A percentile compares a stretch with the other conserved stretches of the same genome.
These are phyloP conservation scores for Saccharomyces mikatae DNA, from an alignment of 805 yeast genomes.

Conservation along the genomic window DNA sequence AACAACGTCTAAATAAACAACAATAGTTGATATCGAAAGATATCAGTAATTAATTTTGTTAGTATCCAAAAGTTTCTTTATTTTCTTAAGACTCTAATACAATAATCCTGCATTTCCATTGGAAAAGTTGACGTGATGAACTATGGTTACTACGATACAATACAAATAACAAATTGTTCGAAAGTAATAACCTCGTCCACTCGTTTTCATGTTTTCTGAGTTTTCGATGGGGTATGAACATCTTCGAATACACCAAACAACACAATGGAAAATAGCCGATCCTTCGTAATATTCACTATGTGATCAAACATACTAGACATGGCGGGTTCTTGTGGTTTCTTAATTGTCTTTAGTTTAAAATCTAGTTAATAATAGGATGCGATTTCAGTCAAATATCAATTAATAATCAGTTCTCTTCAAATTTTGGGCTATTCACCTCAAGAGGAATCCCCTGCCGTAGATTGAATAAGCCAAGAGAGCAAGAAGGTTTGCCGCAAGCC, in stretches of 20 bases:
- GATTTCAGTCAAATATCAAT: neutral
- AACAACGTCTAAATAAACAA: slow-evolving; percentile 16
- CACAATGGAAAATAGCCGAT: neutral
- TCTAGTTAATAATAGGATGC: neutral
- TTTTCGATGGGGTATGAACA: neutral
- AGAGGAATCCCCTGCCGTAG: neutral
- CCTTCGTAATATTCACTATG: neutral
- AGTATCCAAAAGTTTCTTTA: neutral
- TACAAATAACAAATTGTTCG: neutral
- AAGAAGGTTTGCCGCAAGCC: neutral
- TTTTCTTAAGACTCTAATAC: neutral
- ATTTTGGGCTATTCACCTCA: neutral
- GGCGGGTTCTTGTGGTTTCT: neutral
- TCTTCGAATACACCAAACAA: neutral
- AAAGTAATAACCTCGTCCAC: neutral
- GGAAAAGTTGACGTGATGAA: neutral
- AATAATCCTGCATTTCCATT: neutral
- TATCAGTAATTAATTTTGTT: neutral
- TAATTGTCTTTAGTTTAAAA: neutral
- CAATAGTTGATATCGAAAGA: neutral
- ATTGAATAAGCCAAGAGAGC: neutral
- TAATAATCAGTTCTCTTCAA: neutral
- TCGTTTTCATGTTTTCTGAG: neutral
- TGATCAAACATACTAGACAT: neutral
- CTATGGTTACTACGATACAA: neutral